Base-by-base conservation (phyloP, 139 green algal genomes). In the Edaphochlamys debaryana region DNA sequence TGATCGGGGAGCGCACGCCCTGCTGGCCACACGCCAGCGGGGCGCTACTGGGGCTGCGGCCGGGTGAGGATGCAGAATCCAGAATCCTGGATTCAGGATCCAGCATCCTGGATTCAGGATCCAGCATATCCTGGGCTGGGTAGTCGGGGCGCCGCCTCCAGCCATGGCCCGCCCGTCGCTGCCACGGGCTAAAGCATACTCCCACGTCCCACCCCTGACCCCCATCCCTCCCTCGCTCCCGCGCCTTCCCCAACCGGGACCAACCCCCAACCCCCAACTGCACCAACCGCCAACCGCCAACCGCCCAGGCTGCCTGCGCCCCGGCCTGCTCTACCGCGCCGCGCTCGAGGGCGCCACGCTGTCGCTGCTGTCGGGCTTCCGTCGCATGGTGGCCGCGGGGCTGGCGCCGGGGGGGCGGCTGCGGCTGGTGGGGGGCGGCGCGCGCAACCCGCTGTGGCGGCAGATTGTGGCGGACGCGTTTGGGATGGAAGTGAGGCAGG, bases 321-420 rank as follows among this genome's bases (percentile, higher is more conserved):
- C 94, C 3, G 95, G 94, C 2, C 73, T 96, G 58, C 50, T 98
- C 37, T 98, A 98, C 89, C 86, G 94, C 2, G 94, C 95, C 4
- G 95, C 95, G 6, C 74, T 98, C 23, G 95, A 98, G 84, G 95
- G 94, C 0, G 92, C 87, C 54, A 97, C 95, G 13, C 94, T 95
- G 40, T 90, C 88, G n/a, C 86, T 98, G 37, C 80, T 95, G 32
- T 86, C 84, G 9, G 95, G 93, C 58, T 78, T 90, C 29, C 70
- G 64, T 3, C 54, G 79, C 19, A 90, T 94, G 86, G 8, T 86
- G 66, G 45, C 67, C 0, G 84, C 91, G 67, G 91, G 91, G 27
- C 69, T 95, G 58, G 67, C 34, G 56, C 67, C 78, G 8, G 78
- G 42, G 20, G 34, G 6, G 7, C 22, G 79, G 64, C 62, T 98